Evolutionary conservation across 2,329 filamentous ascomycete species (phyloP).

Genomic region (Coniochaeta ligniaria): DNA sequence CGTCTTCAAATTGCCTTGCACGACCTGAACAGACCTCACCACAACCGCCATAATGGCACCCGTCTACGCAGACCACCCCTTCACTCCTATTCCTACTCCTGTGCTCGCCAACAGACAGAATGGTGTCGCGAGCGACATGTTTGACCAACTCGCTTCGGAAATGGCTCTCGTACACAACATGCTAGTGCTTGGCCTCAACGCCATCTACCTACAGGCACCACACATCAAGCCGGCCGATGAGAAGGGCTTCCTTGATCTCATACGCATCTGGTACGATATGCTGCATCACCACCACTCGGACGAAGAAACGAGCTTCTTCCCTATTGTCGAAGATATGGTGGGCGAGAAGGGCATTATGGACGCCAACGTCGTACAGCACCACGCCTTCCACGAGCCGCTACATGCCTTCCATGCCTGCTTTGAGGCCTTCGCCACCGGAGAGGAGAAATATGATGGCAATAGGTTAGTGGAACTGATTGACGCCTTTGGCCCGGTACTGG

Average conservation of each 20-base stretch:
- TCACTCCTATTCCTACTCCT: constrained; percentile 10
- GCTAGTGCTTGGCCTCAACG: constrained; percentile 27
- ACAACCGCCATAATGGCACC: constrained; percentile 13
- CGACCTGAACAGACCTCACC: not conserved
- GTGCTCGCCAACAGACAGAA: constrained; percentile 2
- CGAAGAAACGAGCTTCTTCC: constrained; percentile 32
- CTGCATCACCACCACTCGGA: constrained; percentile 28
- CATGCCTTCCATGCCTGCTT: constrained; percentile 19
- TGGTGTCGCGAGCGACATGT: constrained; percentile 13
- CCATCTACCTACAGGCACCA: constrained; percentile 27
- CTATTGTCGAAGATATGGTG: constrained; percentile 24
- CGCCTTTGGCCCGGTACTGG: constrained; percentile 19
- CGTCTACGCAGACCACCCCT: constrained; percentile 19
- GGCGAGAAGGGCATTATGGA: constrained; percentile 31
- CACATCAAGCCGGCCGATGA: constrained; percentile 26
- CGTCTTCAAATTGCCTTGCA: not conserved
- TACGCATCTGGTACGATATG: constrained; percentile 21
- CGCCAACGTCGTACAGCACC: constrained; percentile 33
- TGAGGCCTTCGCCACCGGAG: constrained; percentile 11
- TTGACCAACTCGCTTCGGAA: constrained; percentile 17
- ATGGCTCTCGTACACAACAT: constrained; percentile 27
- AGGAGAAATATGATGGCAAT: constrained; percentile 18
- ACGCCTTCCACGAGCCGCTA: constrained; percentile 25
- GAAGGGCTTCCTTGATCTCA: constrained; percentile 24
- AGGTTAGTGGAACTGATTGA: constrained; percentile 21